phyloP scores from a whole-genome alignment of 2,329 filamentous ascomycete species.

The Ceratocystis cubensis region DNA sequence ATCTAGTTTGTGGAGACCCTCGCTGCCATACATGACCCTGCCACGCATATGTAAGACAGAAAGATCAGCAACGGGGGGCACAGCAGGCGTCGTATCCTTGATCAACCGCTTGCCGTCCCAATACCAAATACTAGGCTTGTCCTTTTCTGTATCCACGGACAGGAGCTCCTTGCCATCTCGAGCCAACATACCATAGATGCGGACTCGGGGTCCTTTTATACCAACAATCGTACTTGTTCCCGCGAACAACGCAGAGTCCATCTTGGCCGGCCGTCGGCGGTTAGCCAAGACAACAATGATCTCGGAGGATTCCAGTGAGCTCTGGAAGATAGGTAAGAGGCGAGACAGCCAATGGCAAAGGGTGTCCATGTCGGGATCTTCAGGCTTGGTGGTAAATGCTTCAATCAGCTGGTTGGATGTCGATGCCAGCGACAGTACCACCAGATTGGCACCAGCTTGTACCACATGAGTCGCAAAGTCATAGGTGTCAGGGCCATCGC shows the following conservation, averaged over 20 bases:
- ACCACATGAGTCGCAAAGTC: not conserved
- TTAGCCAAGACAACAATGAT: not conserved
- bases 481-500: not conserved
- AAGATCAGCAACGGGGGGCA: too few species aligned
- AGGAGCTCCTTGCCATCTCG: not conserved
- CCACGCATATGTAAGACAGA: not conserved
- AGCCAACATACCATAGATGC: not conserved
- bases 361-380: not conserved
- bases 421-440: not conserved
- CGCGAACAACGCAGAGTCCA: not conserved
- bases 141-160: not conserved
- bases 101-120: not conserved
- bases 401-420: not conserved
- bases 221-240: not conserved
- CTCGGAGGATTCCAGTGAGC: not conserved
- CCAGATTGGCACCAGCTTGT: not conserved
- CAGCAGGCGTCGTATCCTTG: not conserved
- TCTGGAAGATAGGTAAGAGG: not conserved
- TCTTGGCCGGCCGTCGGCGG: not conserved
- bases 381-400: not conserved
- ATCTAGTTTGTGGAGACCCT: not conserved
- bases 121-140: not conserved
- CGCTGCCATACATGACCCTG: not conserved
- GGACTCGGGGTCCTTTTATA: not conserved
- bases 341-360: not conserved